These are phyloP conservation scores for Lycium ferocissimum DNA, from an alignment of 257 asterid genomes.

Conservation along the genomic window DNA sequence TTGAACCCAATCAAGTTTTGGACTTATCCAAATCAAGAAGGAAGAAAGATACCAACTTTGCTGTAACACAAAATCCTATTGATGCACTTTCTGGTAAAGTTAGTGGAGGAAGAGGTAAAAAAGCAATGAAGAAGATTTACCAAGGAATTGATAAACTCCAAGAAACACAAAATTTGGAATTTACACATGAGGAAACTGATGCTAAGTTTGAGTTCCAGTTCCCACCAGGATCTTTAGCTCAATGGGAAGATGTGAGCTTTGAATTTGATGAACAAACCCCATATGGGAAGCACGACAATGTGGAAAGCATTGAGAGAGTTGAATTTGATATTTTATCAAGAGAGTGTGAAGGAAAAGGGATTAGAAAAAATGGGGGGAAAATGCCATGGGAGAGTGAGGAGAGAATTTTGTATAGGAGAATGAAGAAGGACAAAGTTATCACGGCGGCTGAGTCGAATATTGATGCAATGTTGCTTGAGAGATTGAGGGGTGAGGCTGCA, in stretches of 20 bases:
- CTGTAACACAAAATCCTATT: conserved; percentile 44
- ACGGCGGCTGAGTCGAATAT: conserved; percentile 62
- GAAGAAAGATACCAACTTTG: conserved; percentile 45
- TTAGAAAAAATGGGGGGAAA: conserved; percentile 36
- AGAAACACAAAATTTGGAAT: conserved; percentile 45
- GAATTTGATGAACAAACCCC: conserved; percentile 35
- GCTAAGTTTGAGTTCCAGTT: conserved; percentile 53
- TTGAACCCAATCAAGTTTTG: conserved; percentile 65
- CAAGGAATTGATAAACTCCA: conserved; percentile 67
- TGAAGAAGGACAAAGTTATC: conserved; percentile 51
- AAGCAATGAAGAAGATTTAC: conserved; percentile 77
- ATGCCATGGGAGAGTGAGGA: conserved; percentile 78
- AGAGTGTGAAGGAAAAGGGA: conserved; percentile 47
- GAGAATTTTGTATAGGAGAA: conserved; percentile 48
- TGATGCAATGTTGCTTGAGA: conserved; percentile 68
- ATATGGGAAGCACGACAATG: conserved; percentile 32
- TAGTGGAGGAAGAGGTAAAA: conserved; percentile 81
- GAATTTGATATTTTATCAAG: conserved; percentile 46
- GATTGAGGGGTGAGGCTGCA: conserved; percentile 74
- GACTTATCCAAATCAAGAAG: conserved; percentile 47
- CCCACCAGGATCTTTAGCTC: conserved; percentile 53
- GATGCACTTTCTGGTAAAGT: conserved; percentile 65
- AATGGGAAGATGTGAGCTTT: conserved; percentile 50
- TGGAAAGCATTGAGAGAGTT: conserved; percentile 23
- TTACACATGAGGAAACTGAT: conserved; percentile 32